Base-by-base conservation (phyloP, 148 eudicot genomes). In the Limonium bicolor region DNA sequence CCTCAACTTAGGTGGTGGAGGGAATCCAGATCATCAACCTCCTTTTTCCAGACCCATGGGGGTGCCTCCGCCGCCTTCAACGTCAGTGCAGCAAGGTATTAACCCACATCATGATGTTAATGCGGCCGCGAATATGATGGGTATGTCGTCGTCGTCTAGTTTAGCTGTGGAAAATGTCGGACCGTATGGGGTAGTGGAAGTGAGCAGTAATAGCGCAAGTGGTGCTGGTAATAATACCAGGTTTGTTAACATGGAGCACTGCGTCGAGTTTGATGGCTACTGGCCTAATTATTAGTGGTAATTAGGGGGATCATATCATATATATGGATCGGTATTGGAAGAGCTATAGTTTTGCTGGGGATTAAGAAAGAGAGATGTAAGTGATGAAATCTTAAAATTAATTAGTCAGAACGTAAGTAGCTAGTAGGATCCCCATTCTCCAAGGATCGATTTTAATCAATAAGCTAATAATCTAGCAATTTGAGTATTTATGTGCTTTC, bases 231-330 rank as follows among this genome's bases (percentile, higher is more conserved):
- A 39, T 27, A 56, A 35, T 36, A 36, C 6, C 14, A 65, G 85
- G 64, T 73, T 35, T 59, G 65, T 74, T 63, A 60, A 47, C 33
- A 74, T 78, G 67, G 83, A 73, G 18, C 69, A 69, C 27, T 71
- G 86, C 51, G 76, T 53, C 49, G 94, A 84, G 32, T 65, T 73
- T 28, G 94, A 76, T 44, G 66, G 63, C 34, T 84, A 79, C 46
- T 84, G 94, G 94, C 62, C 81, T 57, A 34, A 77, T 15, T 78
- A 78, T 55, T 78, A 60, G 54, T 28, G 39, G 44, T 24, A 9
- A 13, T 18, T 13, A 4, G 1, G 4, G 27, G 31, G 27, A 23
- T 10, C 16, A 20, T 6, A 5, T 5, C 4, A n/a, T n/a, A n/a
- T n/a, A n/a, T n/a, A n/a, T n/a, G n/a, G n/a, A n/a, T n/a, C n/a